Conservation (phyloP, 805 yeast species). For the Lipomyces lipofer region DNA sequence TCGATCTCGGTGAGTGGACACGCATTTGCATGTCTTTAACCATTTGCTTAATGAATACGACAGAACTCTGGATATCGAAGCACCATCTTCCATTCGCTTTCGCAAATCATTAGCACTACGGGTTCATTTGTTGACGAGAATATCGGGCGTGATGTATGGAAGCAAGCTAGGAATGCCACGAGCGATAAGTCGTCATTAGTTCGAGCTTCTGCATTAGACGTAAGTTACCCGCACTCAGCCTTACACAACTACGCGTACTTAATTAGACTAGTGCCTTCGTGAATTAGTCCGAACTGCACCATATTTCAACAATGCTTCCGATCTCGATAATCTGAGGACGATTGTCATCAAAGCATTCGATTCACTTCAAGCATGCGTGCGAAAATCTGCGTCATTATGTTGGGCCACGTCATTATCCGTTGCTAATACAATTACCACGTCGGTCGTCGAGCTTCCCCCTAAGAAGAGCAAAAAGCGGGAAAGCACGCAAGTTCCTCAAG, state of each 20-base stretch:
- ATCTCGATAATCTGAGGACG: constrained; percentile 17
- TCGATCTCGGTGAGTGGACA: constrained; percentile 30
- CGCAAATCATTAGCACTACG: constrained; percentile 29
- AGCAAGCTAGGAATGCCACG: constrained; percentile 34
- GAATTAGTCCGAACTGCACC: constrained; percentile 23
- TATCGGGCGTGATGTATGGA: constrained; percentile 38
- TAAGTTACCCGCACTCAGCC: constrained; percentile 29
- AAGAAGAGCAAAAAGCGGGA: constrained; percentile 28
- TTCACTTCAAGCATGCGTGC: constrained; percentile 15
- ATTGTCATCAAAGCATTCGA: constrained; percentile 25
- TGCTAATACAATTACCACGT: constrained; percentile 21
- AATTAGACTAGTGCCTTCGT: constrained; percentile 13
- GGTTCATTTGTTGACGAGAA: constrained; percentile 40
- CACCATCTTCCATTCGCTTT: constrained; percentile 32
- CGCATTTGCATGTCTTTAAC: background rate
- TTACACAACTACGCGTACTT: background rate
- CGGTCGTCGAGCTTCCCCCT: constrained; percentile 23
- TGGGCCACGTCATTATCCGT: constrained; percentile 34
- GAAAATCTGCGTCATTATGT: constrained; percentile 33
- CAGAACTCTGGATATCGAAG: constrained; percentile 36
- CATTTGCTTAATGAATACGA: background rate
- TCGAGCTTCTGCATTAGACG: constrained; percentile 37
- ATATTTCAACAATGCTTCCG: constrained; percentile 32
- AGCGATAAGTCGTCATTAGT: constrained; percentile 38
- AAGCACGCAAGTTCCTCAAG: constrained; percentile 16